Base-by-base conservation (phyloP, 108 stramenopile genomes). In the Cyclotella kingstonii region DNA sequence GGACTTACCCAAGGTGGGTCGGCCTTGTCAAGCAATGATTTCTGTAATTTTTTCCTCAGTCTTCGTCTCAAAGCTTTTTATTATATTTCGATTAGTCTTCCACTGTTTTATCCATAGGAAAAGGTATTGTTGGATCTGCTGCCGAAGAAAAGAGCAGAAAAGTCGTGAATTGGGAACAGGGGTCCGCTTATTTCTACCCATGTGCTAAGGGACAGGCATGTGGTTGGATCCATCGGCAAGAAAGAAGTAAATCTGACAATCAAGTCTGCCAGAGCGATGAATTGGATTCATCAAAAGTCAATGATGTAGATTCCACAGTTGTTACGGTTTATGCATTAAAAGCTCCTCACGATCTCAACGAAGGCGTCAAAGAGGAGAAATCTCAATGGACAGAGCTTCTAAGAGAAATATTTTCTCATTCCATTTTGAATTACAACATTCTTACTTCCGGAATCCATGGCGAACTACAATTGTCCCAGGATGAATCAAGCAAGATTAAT, bases 51-150 rank as follows among this genome's bases (percentile, higher is more conserved):
- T 27, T 14, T 57, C 19, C 35, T 0, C n/a, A 17, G 4, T 35
- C 52, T 53, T 4, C 17, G 43, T 14, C 36, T 5, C 41, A 25
- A 9, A 35, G 14, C 11, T 34, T 22, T 11, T 11, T 23, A 38
- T 66, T 50, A 41, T 22, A 19, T 23, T 15, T 30, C 39, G 11
- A 34, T 12, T 15, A 74, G 78, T 17, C 17, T 29, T 60, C 75
- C 5, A 19, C 14, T 53, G 46, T 78, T 21, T 48, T 67, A n/a
- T 84, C 81, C 21, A 84, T 90, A 42, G 89, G 89, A 40, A 56
- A 63, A 22, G 89, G 89, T 17, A 85, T 86, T 17, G 75, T 87
- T 27, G 89, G 89, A 26, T 85, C 84, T 4, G 66, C 67, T 11
- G 60, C 69, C 15, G 89, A 90, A 70, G 84, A 81, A 60, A 42